Conservation (phyloP, 495 filamentous ascomycete species). For the Penicillium longicatenatum region DNA sequence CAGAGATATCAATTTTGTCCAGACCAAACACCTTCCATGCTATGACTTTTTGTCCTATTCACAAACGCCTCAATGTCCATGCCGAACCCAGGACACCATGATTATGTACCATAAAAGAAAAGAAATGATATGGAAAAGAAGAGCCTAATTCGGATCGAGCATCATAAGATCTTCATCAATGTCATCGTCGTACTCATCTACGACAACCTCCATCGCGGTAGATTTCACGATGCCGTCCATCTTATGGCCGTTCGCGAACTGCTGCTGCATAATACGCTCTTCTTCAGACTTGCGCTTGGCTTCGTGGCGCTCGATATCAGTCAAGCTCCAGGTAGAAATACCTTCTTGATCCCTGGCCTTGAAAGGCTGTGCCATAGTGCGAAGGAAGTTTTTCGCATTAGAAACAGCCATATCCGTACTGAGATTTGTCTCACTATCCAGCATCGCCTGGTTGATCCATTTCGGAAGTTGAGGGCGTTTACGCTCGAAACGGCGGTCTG, state of each 20-base stretch:
- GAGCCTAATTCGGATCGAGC: constrained; percentile 58
- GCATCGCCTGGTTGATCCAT: constrained; percentile 91
- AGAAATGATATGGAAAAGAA: constrained; percentile 8
- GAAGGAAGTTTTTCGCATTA: constrained; percentile 83
- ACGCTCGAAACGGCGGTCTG: constrained; percentile 86
- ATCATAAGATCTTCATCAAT: constrained; percentile 61
- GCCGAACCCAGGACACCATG: background rate
- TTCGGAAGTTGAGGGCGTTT: constrained; percentile 90
- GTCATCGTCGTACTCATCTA: constrained; percentile 62
- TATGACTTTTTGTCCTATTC: constrained; percentile 17
- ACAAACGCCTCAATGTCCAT: constrained; percentile 20
- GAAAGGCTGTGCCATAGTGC: constrained; percentile 89
- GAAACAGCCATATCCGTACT: constrained; percentile 96
- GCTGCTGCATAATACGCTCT: constrained; percentile 51
- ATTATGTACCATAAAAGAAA: background rate
- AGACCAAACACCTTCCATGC: constrained; percentile 28
- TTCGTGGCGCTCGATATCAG: constrained; percentile 69
- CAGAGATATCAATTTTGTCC: constrained; percentile 8
- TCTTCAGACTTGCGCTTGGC: constrained; percentile 71
- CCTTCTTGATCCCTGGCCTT: constrained; percentile 81
- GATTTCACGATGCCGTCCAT: constrained; percentile 23
- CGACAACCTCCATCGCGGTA: constrained; percentile 24
- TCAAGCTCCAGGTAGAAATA: constrained; percentile 85
- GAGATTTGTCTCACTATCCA: constrained; percentile 81
- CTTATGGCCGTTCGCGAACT: constrained; percentile 28